A percentile compares a stretch with the other conserved stretches of the same genome.
Conservation (phyloP, 768 basidiomycete genomes). For the Pulveroboletus frians region DNA sequence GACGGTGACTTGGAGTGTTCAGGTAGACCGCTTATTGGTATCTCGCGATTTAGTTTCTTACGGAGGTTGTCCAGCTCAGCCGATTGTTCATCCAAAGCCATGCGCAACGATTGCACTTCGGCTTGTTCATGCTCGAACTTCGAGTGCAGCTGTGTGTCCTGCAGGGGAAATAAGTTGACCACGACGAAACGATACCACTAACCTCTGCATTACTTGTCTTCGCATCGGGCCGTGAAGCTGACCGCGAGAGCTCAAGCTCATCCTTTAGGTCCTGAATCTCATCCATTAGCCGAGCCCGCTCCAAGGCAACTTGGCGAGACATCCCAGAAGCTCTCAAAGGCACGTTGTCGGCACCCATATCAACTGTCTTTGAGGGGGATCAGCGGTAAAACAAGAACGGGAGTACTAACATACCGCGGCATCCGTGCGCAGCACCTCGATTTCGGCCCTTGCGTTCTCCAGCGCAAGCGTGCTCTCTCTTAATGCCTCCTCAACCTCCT, state of each 20-base stretch:
- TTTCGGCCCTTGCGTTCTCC: constrained; percentile 86
- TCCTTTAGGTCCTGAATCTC: constrained; percentile 54
- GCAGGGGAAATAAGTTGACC: constrained; percentile 2
- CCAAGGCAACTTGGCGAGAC: constrained; percentile 44
- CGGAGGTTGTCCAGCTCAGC: constrained; percentile 52
- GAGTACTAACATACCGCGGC: constrained; percentile 51
- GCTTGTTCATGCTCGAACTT: constrained; percentile 30
- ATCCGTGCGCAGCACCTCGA: constrained; percentile 73
- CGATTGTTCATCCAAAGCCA: constrained; percentile 35
- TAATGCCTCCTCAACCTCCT: constrained; percentile 87
- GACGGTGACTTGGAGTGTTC: constrained; percentile 32
- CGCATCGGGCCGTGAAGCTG: constrained; percentile 17
- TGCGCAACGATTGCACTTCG: constrained; percentile 29
- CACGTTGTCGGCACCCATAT: constrained; percentile 42
- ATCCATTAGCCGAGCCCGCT: constrained; percentile 46
- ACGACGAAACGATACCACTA: neutral
- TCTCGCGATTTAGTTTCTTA: constrained; percentile 59
- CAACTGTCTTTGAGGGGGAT: constrained; percentile 36
- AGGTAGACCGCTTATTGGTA: constrained; percentile 38
- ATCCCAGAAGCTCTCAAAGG: constrained; percentile 45
- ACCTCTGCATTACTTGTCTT: constrained; percentile 28
- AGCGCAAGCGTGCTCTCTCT: constrained; percentile 82
- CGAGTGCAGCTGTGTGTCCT: constrained; percentile 26
- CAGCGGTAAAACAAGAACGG: constrained; percentile 3
- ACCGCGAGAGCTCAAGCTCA: constrained; percentile 39